phyloP scores from a whole-genome alignment of 2,329 filamentous ascomycete species.

The Calonectria leucothoes region DNA sequence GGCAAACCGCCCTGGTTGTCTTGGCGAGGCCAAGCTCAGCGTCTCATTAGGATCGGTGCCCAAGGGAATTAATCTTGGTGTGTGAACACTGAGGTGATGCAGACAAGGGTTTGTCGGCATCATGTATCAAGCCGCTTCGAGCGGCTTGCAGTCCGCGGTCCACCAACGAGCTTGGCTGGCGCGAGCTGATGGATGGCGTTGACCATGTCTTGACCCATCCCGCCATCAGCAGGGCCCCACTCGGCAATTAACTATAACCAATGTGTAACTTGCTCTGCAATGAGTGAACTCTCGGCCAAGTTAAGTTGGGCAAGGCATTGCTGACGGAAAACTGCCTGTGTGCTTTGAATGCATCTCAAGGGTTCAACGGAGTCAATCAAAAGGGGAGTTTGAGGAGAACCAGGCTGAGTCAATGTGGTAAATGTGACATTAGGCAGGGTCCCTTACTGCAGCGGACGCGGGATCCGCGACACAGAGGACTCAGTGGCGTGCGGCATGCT shows the following conservation, averaged over 20 bases:
- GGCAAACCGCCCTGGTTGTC: not conserved
- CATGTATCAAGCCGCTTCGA: constrained; percentile 34
- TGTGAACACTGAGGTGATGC: constrained; percentile 35
- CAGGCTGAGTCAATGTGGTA: not conserved
- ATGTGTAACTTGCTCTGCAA: not conserved
- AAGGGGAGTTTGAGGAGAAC: not conserved
- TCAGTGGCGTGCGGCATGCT: constrained; percentile 1
- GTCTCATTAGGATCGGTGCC: not conserved
- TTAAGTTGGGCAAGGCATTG: constrained; percentile 3
- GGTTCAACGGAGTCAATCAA: too few species aligned
- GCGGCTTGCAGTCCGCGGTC: constrained; percentile 36
- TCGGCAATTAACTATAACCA: constrained; percentile 25
- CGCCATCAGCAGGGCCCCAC: constrained; percentile 19
- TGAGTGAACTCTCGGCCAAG: not conserved
- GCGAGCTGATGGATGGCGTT: constrained; percentile 29
- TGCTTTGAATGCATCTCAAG: not conserved
- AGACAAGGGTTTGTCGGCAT: constrained; percentile 38
- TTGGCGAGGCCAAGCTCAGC: constrained; percentile 1
- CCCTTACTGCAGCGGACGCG: not conserved
- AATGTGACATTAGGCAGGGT: not conserved
- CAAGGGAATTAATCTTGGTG: constrained; percentile 27
- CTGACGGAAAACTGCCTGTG: not conserved
- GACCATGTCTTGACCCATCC: constrained; percentile 25
- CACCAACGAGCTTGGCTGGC: constrained; percentile 30
- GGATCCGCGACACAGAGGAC: constrained; percentile 5